Evolutionary conservation across 169 alveolate species (phyloP).

Genomic region (Nephromyces sp.): DNA sequence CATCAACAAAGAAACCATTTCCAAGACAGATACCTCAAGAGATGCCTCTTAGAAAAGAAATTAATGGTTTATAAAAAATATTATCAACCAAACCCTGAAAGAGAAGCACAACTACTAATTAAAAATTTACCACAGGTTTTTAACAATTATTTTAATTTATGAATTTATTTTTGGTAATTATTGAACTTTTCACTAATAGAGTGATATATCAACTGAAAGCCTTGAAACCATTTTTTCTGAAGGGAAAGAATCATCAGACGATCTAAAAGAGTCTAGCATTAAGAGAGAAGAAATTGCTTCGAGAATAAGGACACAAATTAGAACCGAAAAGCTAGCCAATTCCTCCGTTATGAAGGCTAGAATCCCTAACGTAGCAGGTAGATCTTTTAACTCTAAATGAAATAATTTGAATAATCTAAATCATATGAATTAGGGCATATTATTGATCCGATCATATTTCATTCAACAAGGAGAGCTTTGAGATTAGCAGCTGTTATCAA

Average conservation of each 20-base stretch:
- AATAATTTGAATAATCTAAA: too few relatives aligned
- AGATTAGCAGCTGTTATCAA: slow-evolving; percentile 21
- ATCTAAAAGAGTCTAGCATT: too few relatives aligned
- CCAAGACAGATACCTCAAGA: neutral
- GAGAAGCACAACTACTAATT: neutral
- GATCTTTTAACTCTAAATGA: too few relatives aligned
- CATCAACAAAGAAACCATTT: neutral
- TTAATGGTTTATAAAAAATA: neutral
- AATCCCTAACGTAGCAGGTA: slow-evolving; percentile 29
- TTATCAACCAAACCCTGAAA: neutral
- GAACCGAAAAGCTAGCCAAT: slow-evolving; percentile 26
- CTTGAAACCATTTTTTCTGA: too few relatives aligned
- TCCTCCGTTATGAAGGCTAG: slow-evolving; percentile 26
- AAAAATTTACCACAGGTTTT: neutral
- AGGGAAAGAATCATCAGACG: neutral
- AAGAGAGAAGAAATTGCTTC: slow-evolving; percentile 19
- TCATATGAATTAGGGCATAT: slow-evolving; percentile 34
- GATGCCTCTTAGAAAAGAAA: neutral
- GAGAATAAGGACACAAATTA: slow-evolving; percentile 22
- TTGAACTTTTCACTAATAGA: too few relatives aligned
- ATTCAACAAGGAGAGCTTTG: slow-evolving; percentile 25
- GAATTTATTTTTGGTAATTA: too few relatives aligned
- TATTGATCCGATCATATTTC: slow-evolving; percentile 29
- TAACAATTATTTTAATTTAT: neutral
- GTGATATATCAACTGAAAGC: too few relatives aligned